Conservation (phyloP, 2,329 filamentous ascomycete genomes). For the Drechslerella dactyloides region DNA sequence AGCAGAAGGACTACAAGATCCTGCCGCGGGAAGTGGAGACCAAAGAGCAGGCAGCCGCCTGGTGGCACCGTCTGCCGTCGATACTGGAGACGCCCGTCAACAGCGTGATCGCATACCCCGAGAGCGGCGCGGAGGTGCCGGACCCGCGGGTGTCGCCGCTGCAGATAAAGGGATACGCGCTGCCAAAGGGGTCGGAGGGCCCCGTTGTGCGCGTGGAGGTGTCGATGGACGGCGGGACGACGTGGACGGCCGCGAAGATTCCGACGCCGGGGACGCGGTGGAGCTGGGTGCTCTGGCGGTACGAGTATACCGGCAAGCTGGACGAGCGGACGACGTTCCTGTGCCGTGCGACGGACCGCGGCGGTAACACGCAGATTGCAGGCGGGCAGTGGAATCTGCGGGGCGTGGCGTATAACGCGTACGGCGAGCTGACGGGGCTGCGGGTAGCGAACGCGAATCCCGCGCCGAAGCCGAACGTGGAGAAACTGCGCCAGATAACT, state of each 20-base stretch:
- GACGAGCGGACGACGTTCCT: slow-evolving; percentile 61
- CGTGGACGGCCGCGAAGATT: slow-evolving; percentile 71
- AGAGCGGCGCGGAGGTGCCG: slow-evolving; percentile 59
- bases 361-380: slow-evolving; percentile 63
- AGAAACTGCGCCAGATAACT: background rate
- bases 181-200: slow-evolving; percentile 77
- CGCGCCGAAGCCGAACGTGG: too few relatives aligned
- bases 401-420: slow-evolving; percentile 68
- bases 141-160: slow-evolving; percentile 28
- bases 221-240: slow-evolving; percentile 79
- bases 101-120: slow-evolving; percentile 63
- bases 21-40: slow-evolving; percentile 63
- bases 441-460: slow-evolving; percentile 59
- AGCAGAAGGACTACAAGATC: slow-evolving; percentile 67
- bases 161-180: slow-evolving; percentile 70
- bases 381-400: slow-evolving; percentile 64
- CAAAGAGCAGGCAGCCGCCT: slow-evolving; percentile 62
- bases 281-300: slow-evolving; percentile 66
- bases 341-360: slow-evolving; percentile 65
- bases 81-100: slow-evolving; percentile 67
- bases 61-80: slow-evolving; percentile 63
- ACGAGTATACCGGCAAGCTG: slow-evolving; percentile 59
- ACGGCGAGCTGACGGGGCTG: slow-evolving; percentile 64
- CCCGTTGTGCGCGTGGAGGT: slow-evolving; percentile 80
- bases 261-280: slow-evolving; percentile 59